Evolutionary conservation across 225 moss, liverwort and hornwort species (phyloP), one percentile per base, ranked within the genome.

Genomic region (Physcomitrium patens): DNA sequence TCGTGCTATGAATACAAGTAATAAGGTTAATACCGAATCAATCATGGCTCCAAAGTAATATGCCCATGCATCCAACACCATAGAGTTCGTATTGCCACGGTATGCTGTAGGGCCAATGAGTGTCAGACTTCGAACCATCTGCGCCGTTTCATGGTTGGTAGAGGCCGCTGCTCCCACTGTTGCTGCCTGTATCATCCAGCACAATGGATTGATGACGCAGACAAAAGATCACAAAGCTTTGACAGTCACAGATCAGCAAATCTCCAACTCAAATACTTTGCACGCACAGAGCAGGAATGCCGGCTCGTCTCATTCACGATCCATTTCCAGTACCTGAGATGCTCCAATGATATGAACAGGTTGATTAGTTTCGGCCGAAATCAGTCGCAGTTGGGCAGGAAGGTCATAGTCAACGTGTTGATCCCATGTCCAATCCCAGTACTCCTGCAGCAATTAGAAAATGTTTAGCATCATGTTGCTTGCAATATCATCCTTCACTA

Each of bases 381-480:
- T 77, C 69, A 84, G 82, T 37, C 74, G 76, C 41, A 93, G 80
- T 65, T 84, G 77, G 9, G 75, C 65, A 11, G 92, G 90, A 27
- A 93, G 70, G 70, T 93, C 92, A 69, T 67, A 84, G 12, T 77
- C 45, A 69, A 73, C 89, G 63, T 89, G 86, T 75, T 90, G 79
- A 75, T 90, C 92, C 92, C 92, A 93, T 7, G 88, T 86, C 88
- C 88, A 93, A 70, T 87, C 31, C 90, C 90, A 93, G 54, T 81
- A 93, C 2, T 37, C 80, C 90, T 90, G 58, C 60, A 78, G 37
- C 41, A 27, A 46, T n/a, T 17, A 6, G 26, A 64, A 41, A n/a
- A 42, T 15, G 12, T 49, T 49, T 49, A 13, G 48, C 48, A 15
- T 15, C 48, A 49, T 11, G 15, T 49, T 49, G 48, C 48, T 37